These are phyloP conservation scores for Aureobasidium namibiae DNA, from an alignment of 2,329 filamentous ascomycete species.

Conservation along the genomic window DNA sequence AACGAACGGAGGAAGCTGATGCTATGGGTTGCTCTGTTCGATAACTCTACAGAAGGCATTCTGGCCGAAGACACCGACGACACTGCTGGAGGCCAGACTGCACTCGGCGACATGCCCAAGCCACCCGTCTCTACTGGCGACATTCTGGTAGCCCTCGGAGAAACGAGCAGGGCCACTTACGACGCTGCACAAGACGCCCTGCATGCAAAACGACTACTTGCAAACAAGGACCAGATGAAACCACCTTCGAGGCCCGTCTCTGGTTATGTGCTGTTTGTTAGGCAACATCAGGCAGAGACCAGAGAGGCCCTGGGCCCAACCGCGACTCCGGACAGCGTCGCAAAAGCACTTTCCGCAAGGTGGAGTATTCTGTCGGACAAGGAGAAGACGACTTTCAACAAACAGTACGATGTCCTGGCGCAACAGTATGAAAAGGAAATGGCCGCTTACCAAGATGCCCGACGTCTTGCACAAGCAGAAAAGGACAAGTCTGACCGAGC, in stretches of 20 bases:
- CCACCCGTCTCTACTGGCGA: constrained; percentile 14
- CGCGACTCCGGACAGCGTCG: constrained; percentile 10
- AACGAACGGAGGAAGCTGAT: constrained; percentile 59
- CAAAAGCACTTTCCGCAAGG: constrained; percentile 6
- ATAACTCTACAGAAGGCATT: constrained; percentile 23
- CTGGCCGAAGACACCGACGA: constrained; percentile 10
- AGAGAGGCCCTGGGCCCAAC: constrained; percentile 13
- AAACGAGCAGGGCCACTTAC: constrained; percentile 7
- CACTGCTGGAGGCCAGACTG: not conserved
- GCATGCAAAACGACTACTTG: constrained; percentile 9
- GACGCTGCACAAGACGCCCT: constrained; percentile 13
- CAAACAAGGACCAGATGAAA: constrained; percentile 8
- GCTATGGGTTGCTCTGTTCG: constrained; percentile 58
- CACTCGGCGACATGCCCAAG: constrained; percentile 9
- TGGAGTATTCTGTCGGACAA: constrained; percentile 11
- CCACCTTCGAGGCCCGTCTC: constrained; percentile 12
- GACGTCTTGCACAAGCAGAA: constrained; percentile 5
- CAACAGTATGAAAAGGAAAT: constrained; percentile 12
- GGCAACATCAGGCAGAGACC: constrained; percentile 7
- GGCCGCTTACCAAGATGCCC: constrained; percentile 11
- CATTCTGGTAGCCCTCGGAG: constrained; percentile 14
- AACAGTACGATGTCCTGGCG: constrained; percentile 9
- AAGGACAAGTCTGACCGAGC: constrained; percentile 7
- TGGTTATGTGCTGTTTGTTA: constrained; percentile 23
- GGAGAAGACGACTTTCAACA: constrained; percentile 4